Evolutionary conservation across 2,329 filamentous ascomycete genomes (phyloP), one percentile per base, ranked within the genome.

Genomic region (Periconia sp.): DNA sequence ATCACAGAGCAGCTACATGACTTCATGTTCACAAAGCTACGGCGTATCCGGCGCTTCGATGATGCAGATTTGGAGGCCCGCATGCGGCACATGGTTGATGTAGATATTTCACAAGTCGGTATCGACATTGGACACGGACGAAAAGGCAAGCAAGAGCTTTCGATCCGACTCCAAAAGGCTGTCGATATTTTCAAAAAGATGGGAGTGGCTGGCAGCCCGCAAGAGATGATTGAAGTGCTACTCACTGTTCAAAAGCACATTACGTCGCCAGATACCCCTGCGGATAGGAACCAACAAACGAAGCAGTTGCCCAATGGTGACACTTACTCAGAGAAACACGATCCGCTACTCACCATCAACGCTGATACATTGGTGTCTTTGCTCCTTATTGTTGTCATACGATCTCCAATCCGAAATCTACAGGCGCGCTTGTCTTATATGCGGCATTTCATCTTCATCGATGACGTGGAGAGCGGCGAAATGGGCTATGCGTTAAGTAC

Each of bases 401-500:
- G 92, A 50, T 89, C 92, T 9, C 88, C 94, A 47, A 85, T 95
- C 18, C 85, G 88, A 45, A 87, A 96, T 69, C 77, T 99, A 7
- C 89, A 96, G 59, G 91, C 94, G 3, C 83, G 92, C 15, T 75
- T 99, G 33, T 79, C 88, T n/a, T 99, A 97, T 66, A 96, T 97
- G 79, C 88, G 92, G 30, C 90, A 95, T 61, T 99, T 96, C 64
- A 94, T 96, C 55, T 99, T 96, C 70, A 92, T 96, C 36, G 94
- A 97, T 58, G 94, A 99, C 71, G 91, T 99, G 7, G 94, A 99
- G 55, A 95, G 85, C 48, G 94, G 94, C 35, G 94, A 99, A 72
- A 87, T 95, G 77, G 94, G 94, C 7, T 99, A 99, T 69, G 92
- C 92, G 0, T 72, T 99, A 36, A 97, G 92, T 69, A 99, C 94